phyloP scores from a whole-genome alignment of 2,329 filamentous ascomycete species.

The Colletotrichum plurivorum region DNA sequence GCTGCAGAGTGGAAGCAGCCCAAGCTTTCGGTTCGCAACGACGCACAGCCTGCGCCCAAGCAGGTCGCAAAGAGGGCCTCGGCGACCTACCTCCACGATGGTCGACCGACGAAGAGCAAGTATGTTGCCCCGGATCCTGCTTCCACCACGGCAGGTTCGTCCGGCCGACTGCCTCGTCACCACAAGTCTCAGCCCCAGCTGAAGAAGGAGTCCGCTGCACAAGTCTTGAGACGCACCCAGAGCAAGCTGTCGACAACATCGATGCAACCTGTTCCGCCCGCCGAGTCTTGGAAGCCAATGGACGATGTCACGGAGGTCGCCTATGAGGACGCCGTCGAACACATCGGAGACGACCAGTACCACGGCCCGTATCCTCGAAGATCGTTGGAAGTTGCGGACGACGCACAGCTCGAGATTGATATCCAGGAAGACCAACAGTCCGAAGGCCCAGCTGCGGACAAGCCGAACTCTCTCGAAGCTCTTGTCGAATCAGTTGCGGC shows the following conservation, averaged over 20 bases:
- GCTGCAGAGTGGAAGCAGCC: slow-evolving; percentile 36
- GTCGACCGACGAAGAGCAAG: slow-evolving; percentile 34
- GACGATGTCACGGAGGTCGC: slow-evolving; percentile 57
- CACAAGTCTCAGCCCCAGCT: slow-evolving; percentile 69
- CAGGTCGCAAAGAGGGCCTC: slow-evolving; percentile 33
- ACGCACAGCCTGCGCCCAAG: slow-evolving; percentile 32
- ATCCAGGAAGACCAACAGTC: slow-evolving; percentile 19
- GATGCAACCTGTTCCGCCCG: not conserved
- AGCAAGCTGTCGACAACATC: slow-evolving; percentile 53
- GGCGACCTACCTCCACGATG: slow-evolving; percentile 27
- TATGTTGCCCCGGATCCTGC: slow-evolving; percentile 29
- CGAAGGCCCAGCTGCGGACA: slow-evolving; percentile 9
- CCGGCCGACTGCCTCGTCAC: slow-evolving; percentile 57
- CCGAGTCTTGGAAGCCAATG: slow-evolving; percentile 41
- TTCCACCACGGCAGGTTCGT: not conserved
- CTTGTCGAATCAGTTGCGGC: slow-evolving; percentile 31
- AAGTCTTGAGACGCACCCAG: slow-evolving; percentile 59
- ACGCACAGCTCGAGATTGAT: slow-evolving; percentile 15
- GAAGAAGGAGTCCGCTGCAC: slow-evolving; percentile 54
- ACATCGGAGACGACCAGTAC: slow-evolving; percentile 48
- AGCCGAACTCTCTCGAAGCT: slow-evolving; percentile 13
- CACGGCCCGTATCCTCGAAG: slow-evolving; percentile 21
- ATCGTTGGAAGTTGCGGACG: slow-evolving; percentile 25
- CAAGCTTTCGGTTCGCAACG: slow-evolving; percentile 31
- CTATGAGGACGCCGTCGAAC: slow-evolving; percentile 63